Evolutionary conservation across 1,284 basidiomycete genomes (phyloP).

Genomic region (Gymnopus androsaceus): DNA sequence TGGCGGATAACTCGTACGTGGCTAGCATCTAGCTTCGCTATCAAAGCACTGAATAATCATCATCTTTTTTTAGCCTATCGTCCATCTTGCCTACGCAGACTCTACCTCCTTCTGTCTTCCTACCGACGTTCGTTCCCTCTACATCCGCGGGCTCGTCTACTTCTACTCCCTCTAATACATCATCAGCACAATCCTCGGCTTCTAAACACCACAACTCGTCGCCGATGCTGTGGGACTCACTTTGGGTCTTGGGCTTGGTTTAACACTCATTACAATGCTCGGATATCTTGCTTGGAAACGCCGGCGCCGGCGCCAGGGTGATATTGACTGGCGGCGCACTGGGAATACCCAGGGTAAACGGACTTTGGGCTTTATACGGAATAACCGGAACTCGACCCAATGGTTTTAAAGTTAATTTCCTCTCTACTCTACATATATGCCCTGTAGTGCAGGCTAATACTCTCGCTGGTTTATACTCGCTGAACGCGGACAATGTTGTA

Average conservation of each 20-base stretch:
- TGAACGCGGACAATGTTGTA: no score
- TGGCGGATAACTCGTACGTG: conserved; percentile 42
- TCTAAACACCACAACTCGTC: conserved; percentile 26
- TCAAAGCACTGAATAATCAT: neutral
- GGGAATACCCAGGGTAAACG: conserved; percentile 1
- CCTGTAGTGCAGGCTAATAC: no score
- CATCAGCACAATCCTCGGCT: conserved; percentile 18
- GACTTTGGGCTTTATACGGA: neutral
- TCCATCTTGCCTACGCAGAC: conserved; percentile 44
- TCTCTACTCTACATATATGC: neutral
- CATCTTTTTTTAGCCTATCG: conserved; percentile 29
- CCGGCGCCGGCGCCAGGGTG: conserved; percentile 20
- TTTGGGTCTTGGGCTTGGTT: conserved; percentile 41
- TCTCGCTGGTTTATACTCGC: no score
- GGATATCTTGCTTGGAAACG: conserved; percentile 36
- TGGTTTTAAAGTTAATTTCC: conserved; percentile 8
- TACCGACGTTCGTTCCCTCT: conserved; percentile 29
- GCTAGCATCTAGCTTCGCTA: neutral
- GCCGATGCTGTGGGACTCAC: conserved; percentile 40
- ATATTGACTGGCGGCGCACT: neutral
- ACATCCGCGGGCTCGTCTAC: conserved; percentile 17
- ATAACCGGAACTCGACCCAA: conserved; percentile 11
- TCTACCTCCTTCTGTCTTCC: conserved; percentile 39
- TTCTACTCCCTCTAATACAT: conserved; percentile 14
- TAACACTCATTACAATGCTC: conserved; percentile 32